A percentile compares a stretch with the other conserved stretches of the same genome.
Conservation (phyloP, 345 rosid genomes). For the Corchorus olitorius region DNA sequence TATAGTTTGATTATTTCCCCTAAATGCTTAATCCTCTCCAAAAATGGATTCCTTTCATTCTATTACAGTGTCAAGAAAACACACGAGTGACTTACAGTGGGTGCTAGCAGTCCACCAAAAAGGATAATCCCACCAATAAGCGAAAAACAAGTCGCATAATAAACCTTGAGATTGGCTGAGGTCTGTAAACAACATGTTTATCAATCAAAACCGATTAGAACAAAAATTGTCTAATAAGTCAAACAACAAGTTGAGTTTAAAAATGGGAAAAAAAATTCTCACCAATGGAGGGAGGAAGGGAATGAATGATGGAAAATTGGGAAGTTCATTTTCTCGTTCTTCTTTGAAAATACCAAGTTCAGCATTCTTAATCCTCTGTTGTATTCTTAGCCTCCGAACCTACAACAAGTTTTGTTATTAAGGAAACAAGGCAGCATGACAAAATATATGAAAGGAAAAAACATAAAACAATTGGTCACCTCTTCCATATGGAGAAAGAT, state of each 20-base stretch:
- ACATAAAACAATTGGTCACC: slow-evolving; percentile 35
- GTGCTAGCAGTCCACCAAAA: slow-evolving; percentile 94
- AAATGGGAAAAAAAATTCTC: slow-evolving; percentile 18
- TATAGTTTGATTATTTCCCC: not conserved
- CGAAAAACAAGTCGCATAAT: slow-evolving; percentile 87
- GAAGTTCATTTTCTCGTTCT: slow-evolving; percentile 72
- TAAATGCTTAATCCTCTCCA: not conserved
- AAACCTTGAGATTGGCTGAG: slow-evolving; percentile 74
- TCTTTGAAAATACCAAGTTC: slow-evolving; percentile 69
- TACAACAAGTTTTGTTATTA: slow-evolving; percentile 16
- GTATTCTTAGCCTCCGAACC: slow-evolving; percentile 95
- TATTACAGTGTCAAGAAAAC: not conserved
- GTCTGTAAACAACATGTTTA: slow-evolving; percentile 47
- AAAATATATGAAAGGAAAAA: not conserved
- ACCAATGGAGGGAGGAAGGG: slow-evolving; percentile 98
- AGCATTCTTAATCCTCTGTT: slow-evolving; percentile 73
- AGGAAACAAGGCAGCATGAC: not conserved
- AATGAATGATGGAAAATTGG: slow-evolving; percentile 92
- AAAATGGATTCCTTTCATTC: not conserved
- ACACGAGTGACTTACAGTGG: slow-evolving; percentile 51
- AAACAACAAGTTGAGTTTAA: not conserved
- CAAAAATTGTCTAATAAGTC: not conserved
- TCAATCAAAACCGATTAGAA: slow-evolving; percentile 13
- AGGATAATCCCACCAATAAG: slow-evolving; percentile 85
- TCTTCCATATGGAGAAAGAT: slow-evolving; percentile 98